phyloP scores from a whole-genome alignment of 1,284 basidiomycete species.

The Sporisorium reilianum region DNA sequence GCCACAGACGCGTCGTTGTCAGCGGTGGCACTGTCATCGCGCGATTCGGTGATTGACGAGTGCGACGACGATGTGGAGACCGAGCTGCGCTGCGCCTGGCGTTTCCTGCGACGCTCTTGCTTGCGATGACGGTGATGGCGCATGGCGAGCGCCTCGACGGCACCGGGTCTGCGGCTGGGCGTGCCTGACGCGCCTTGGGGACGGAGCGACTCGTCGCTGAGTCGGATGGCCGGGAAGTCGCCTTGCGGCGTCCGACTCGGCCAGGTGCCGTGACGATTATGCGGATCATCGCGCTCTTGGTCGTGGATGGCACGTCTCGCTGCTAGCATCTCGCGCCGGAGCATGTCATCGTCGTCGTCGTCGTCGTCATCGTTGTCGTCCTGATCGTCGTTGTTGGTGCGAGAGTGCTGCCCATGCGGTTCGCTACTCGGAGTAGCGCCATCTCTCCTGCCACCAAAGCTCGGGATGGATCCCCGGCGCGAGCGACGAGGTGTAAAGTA shows the following conservation, averaged over 20 bases:
- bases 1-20: not conserved
- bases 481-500: conserved; percentile 12
- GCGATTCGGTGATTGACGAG: conserved; percentile 13
- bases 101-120: conserved; percentile 28
- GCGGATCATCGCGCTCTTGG: conserved; percentile 16
- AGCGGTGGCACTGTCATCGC: not conserved
- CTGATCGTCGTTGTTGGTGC: not conserved
- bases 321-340: conserved; percentile 32
- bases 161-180: conserved; percentile 38
- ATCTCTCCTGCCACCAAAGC: conserved; percentile 2
- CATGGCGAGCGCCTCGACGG: conserved; percentile 47
- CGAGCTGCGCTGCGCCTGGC: conserved; percentile 21
- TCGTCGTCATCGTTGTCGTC: not conserved
- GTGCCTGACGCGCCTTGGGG: conserved; percentile 6
- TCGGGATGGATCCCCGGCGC: conserved; percentile 18
- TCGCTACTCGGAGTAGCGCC: conserved; percentile 14
- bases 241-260: conserved; percentile 7
- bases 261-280: not conserved
- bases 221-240: conserved; percentile 36
- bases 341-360: conserved; percentile 17
- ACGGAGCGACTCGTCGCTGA: conserved; percentile 29
- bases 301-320: conserved; percentile 36
- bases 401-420: not conserved
- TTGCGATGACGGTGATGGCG: conserved; percentile 38
- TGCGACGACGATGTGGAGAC: conserved; percentile 23